Conservation (phyloP, 2,329 filamentous ascomycete species). For the Cladobotryum mycophilum region DNA sequence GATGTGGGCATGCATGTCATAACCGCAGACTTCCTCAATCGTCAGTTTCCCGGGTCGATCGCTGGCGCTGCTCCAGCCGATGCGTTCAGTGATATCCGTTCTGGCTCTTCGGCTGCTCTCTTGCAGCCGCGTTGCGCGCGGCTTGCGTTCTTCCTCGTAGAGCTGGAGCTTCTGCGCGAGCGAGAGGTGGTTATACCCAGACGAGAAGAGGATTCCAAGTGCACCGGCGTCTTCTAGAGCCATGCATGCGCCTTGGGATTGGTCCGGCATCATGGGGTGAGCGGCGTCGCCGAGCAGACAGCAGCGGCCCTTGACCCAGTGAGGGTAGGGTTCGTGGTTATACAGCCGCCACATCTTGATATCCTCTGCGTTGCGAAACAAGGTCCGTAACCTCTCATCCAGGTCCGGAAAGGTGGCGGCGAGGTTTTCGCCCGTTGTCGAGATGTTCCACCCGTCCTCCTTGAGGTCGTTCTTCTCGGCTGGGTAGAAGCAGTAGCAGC, state of each 20-base stretch:
- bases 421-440: constrained; percentile 46
- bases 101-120: constrained; percentile 43
- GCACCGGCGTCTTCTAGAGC: constrained; percentile 58
- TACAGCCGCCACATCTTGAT: constrained; percentile 55
- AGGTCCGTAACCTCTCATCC: constrained; percentile 45
- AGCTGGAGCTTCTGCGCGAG: constrained; percentile 37
- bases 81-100: constrained; percentile 44
- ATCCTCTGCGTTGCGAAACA: constrained; percentile 52
- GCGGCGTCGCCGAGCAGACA: constrained; percentile 57
- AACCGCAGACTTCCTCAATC: constrained; percentile 58
- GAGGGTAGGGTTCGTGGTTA: constrained; percentile 41
- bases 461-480: constrained; percentile 50
- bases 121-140: constrained; percentile 45
- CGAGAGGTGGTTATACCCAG: constrained; percentile 30
- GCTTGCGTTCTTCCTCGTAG: constrained; percentile 43
- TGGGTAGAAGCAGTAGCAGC: constrained; percentile 63
- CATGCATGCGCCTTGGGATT: constrained; percentile 61
- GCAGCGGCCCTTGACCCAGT: constrained; percentile 40
- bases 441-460: constrained; percentile 49
- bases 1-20: constrained; percentile 28
- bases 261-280: constrained; percentile 62
- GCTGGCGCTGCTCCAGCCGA: constrained; percentile 24
- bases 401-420: constrained; percentile 51
- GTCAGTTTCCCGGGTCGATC: constrained; percentile 52
- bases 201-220: constrained; percentile 50